Evolutionary conservation across 441 rosid species (phyloP).

Genomic region (Jatropha multifida): DNA sequence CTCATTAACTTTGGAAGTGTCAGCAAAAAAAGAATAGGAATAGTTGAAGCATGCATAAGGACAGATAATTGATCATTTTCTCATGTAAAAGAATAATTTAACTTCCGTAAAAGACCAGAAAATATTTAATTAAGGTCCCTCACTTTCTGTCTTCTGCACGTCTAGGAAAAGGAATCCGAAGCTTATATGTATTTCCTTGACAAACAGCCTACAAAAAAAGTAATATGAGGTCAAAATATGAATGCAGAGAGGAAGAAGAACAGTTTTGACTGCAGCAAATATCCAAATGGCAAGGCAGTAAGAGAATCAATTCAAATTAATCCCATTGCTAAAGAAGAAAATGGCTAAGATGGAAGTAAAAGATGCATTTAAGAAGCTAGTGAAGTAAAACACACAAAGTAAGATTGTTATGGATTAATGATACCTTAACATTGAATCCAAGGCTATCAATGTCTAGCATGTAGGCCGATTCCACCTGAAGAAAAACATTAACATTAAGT

Average conservation of each 20-base stretch:
- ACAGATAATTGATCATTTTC: not conserved
- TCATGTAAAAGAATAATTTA: slow-evolving; percentile 8
- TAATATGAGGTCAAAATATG: not conserved
- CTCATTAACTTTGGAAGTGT: not conserved
- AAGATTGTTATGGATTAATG: not conserved
- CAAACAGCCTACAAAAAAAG: slow-evolving; percentile 57
- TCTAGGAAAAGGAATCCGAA: slow-evolving; percentile 81
- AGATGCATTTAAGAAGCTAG: not conserved
- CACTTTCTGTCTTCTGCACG: slow-evolving; percentile 86
- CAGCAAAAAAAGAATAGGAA: not conserved
- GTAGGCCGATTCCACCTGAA: slow-evolving; percentile 74
- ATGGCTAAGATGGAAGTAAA: not conserved
- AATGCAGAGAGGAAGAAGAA: not conserved
- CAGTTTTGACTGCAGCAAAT: not conserved
- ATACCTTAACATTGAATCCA: slow-evolving; percentile 88
- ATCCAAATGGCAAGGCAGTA: not conserved
- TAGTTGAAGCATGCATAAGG: not conserved
- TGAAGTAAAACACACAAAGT: not conserved
- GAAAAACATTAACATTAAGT: slow-evolving; percentile 10
- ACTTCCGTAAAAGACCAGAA: not conserved
- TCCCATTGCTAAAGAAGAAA: not conserved
- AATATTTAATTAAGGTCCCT: slow-evolving; percentile 22
- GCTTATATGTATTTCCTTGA: slow-evolving; percentile 69
- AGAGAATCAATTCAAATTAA: not conserved
- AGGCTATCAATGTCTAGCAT: slow-evolving; percentile 87